Evolutionary conservation across 2,329 filamentous ascomycete species (phyloP), one percentile per base, ranked within the genome.

Genomic region (Xylariaceae sp.): DNA sequence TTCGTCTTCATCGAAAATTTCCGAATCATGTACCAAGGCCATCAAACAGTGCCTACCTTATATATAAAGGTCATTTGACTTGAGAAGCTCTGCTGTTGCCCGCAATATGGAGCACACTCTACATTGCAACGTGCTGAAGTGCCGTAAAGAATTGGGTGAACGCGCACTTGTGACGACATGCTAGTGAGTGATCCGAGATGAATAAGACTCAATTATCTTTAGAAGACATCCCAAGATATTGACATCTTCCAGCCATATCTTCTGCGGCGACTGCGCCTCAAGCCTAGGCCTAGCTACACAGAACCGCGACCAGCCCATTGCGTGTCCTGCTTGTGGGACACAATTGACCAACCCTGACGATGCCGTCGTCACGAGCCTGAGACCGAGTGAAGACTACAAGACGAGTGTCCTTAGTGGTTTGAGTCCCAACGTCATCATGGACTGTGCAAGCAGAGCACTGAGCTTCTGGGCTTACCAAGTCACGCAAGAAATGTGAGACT

Each of bases 391-490:
- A 54, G 88, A 94, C 50, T 94, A 92, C 69, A 94, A 94, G 62
- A 88, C 85, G 0, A 89, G 82, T 44, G 76, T 94, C 0, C 69
- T 96, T 9, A 88, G 85, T 54, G 90, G 90, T 0, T 66, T 96
- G 1, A 85, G 79, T 44, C 90, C 90, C 1, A 81, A 74, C 23
- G 71, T 82, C 19, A 85, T 96, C 47, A 88, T 94, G 74, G 89
- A 95, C 52, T 94, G 88, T 61, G 84, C 87, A 15, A 80, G 83
- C 4, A 74, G 85, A 50, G 88, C 83, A 1, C 62, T 95, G 48
- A 78, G 75, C 21, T 95, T 95, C 57, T 94, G 88, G 83, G 81
- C 78, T 19, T 95, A 94, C 53, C 88, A 95, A 58, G 80, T 81
- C 14, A 81, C 80, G 3, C 85, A 92, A 53, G 85, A 95, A 62